Base-by-base conservation (phyloP, 306 rosid genomes). In the Malus sylvestris region DNA sequence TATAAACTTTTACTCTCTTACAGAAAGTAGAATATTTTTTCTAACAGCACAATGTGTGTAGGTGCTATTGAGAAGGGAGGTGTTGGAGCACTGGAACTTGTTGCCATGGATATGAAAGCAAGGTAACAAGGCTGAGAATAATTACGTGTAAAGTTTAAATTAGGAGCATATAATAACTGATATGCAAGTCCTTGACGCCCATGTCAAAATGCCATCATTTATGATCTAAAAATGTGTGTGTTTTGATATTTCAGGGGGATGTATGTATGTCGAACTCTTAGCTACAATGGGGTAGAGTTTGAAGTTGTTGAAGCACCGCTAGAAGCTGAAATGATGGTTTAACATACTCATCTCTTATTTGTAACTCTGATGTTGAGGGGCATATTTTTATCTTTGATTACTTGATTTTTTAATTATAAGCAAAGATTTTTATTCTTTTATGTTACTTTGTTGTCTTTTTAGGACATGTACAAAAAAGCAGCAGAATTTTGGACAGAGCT, bases 71-170 rank as follows among this genome's bases (percentile, higher is more conserved):
- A 95, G 64, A 92, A 92, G 86, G 97, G 97, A 66, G 97, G 99
- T 68, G 99, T 95, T 79, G 99, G 99, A 86, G 99, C 99, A 68
- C 86, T 95, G 6, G 99, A 95, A 91, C 91, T 95, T 87, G 99
- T 95, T 87, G 99, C 99, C 77, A 95, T 95, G 99, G 99, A 95
- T 89, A 92, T 95, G 99, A 95, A 95, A 95, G 97, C 99, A 80
- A 95, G 97, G 99, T 93, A 82, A 30, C 61, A 79, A 68, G 53
- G 68, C 70, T 83, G 67, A 55, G 70, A 72, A 51, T 73, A 70
- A 20, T 40, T 35, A 64, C 2, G 5, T 59, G 68, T 45, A 64
- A 19, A 32, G 57, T 18, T 30, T 59, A 35, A 58, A 8, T 30
- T 46, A 78, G 22, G 27, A 71, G 33, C 68, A 35, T 6, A 1